These are phyloP conservation scores for Candida xiaguanensis DNA, from an alignment of 805 yeast species.

Conservation along the genomic window DNA sequence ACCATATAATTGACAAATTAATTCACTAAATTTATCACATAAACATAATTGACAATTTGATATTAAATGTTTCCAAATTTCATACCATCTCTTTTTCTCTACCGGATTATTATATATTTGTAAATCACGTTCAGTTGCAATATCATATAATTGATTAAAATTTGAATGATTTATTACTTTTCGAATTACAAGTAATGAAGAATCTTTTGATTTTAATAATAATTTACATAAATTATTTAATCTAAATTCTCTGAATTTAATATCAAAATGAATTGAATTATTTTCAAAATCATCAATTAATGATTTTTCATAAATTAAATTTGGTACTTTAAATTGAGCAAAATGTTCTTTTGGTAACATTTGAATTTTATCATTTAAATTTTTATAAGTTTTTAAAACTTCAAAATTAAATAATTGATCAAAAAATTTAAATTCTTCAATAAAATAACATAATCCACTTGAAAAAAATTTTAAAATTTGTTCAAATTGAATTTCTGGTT, in stretches of 20 bases:
- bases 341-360: conserved; percentile 3
- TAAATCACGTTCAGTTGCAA: conserved; percentile 1
- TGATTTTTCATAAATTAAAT: conserved; percentile 4
- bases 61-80: conserved; percentile 4
- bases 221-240: conserved; percentile 2
- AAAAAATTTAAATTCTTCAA: conserved; percentile 5
- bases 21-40: conserved; percentile 3
- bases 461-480: conserved; percentile 4
- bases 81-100: conserved; percentile 2
- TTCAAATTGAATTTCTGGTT: conserved; percentile 2
- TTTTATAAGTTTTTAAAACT: conserved; percentile 3
- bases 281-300: neutral
- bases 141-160: conserved; percentile 1
- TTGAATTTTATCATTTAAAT: neutral
- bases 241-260: conserved; percentile 3
- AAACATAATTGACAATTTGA: conserved; percentile 2
- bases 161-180: conserved; percentile 4
- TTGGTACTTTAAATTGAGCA: conserved; percentile 4
- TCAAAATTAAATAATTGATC: conserved; percentile 5
- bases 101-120: neutral
- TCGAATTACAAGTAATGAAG: neutral
- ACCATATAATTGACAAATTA: conserved; percentile 4
- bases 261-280: conserved; percentile 3
- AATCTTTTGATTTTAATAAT: neutral
- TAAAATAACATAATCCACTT: conserved; percentile 2